Evolutionary conservation across 345 rosid species (phyloP).

Genomic region (Syzygium jambos): DNA sequence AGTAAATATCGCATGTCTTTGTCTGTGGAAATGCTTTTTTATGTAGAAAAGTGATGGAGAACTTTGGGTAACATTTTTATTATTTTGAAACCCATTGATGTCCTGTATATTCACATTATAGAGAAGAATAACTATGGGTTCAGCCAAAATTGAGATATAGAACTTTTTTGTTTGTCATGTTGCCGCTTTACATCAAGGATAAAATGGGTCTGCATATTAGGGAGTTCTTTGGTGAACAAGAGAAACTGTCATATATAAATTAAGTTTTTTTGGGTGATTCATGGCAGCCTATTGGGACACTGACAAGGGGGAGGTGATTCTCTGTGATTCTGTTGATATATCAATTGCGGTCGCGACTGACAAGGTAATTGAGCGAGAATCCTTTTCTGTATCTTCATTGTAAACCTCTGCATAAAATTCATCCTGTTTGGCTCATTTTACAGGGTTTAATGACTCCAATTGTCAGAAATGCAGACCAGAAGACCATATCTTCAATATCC

Average conservation of each 20-base stretch:
- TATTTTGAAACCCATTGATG: neutral
- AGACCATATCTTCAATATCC: slow-evolving; percentile 80
- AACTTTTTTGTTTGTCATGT: neutral
- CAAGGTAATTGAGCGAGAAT: slow-evolving; percentile 43
- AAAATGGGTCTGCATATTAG: neutral
- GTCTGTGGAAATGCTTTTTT: neutral
- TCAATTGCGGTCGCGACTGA: slow-evolving; percentile 98
- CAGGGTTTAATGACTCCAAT: slow-evolving; percentile 99
- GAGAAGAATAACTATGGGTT: neutral
- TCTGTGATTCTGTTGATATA: slow-evolving; percentile 69
- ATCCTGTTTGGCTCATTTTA: neutral
- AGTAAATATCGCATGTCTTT: neutral
- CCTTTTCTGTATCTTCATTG: neutral
- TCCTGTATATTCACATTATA: neutral
- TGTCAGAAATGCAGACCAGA: slow-evolving; percentile 85
- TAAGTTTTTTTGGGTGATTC: neutral
- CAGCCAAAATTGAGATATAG: neutral
- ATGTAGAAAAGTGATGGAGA: neutral
- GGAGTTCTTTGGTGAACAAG: neutral
- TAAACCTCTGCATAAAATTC: slow-evolving; percentile 1
- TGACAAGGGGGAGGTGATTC: slow-evolving; percentile 61
- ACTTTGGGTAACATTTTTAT: neutral
- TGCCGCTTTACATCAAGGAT: neutral
- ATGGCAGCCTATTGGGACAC: slow-evolving; percentile 77
- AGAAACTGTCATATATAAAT: neutral